These are phyloP conservation scores for Penicillium paradoxum DNA, from an alignment of 495 filamentous ascomycete species.

Conservation along the genomic window DNA sequence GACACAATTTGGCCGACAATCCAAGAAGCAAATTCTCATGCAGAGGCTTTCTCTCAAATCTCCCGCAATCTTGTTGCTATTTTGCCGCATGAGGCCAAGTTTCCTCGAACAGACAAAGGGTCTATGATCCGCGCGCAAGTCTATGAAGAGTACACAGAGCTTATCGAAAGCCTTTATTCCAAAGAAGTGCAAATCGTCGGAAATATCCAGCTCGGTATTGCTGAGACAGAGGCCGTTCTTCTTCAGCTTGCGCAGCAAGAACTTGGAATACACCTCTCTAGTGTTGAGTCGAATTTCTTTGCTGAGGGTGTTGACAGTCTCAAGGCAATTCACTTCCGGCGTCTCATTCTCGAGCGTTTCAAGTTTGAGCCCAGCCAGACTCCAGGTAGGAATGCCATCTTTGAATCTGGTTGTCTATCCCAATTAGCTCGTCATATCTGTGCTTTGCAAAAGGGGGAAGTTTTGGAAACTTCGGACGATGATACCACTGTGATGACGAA, in stretches of 20 bases:
- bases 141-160: conserved; percentile 40
- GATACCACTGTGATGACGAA: conserved; percentile 36
- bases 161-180: conserved; percentile 47
- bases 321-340: conserved; percentile 53
- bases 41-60: conserved; percentile 53
- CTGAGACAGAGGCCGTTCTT: conserved; percentile 39
- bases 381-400: conserved; percentile 46
- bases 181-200: conserved; percentile 27
- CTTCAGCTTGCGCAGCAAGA: conserved; percentile 35
- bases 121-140: conserved; percentile 53
- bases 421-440: conserved; percentile 44
- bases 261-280: conserved; percentile 36
- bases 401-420: conserved; percentile 45
- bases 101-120: conserved; percentile 52
- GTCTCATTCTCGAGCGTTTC: conserved; percentile 45
- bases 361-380: conserved; percentile 25
- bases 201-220: conserved; percentile 31
- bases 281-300: conserved; percentile 48
- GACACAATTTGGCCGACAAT: conserved; percentile 45
- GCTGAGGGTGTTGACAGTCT: conserved; percentile 55
- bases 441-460: conserved; percentile 33
- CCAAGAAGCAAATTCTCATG: conserved; percentile 43
- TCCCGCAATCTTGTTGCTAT: conserved; percentile 49
- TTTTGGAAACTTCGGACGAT: conserved; percentile 14
- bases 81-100: conserved; percentile 36